Evolutionary conservation across 208 protist genomes (phyloP), one percentile per base, ranked within the genome.

Genomic region (Crithidia acanthocephali): DNA sequence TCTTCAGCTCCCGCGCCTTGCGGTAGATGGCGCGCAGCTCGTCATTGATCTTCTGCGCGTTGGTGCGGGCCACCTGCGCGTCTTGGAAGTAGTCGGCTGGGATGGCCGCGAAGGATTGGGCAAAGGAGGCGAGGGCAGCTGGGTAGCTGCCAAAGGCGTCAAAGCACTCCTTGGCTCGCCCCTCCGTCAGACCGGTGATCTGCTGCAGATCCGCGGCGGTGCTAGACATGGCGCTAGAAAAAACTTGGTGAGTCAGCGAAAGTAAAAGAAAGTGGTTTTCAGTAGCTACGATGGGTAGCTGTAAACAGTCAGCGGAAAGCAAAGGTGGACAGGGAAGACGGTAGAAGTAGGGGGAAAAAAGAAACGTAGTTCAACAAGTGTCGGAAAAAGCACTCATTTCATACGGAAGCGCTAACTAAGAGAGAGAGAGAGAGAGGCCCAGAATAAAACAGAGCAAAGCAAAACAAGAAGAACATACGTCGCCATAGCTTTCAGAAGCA

Each of bases 91-190:
- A 86, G 23, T 76, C 71, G 4, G 78, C 56, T 18, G 85, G 86
- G 10, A 96, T 58, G 15, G 58, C 50, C 0, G 81, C 42, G 55
- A 81, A 91, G 40, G 80, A 91, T 64, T 94, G 88, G 11, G 81
- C 88, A 67, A 96, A 96, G 18, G 88, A 92, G 5, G 86, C 91
- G 16, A 96, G 71, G 9, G 87, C 88, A 15, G 71, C 79, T 11
- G 77, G 71, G 57, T 91, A 94, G 62, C 77, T 84, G 13, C 83
- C 86, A 71, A 82, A 86, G 16, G 61, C 62, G 16, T 87, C 81
- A 68, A 91, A 90, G 66, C 85, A 92, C 58, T 83, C 72, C 59
- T 86, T 87, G 15, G 87, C 87, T 20, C 64, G 62, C 20, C 61
- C 68, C 23, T 35, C 57, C 58, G 81, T 91, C 22, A 96, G 75